Conservation (phyloP, 108 stramenopile species). For the Conticribra guillardii region DNA sequence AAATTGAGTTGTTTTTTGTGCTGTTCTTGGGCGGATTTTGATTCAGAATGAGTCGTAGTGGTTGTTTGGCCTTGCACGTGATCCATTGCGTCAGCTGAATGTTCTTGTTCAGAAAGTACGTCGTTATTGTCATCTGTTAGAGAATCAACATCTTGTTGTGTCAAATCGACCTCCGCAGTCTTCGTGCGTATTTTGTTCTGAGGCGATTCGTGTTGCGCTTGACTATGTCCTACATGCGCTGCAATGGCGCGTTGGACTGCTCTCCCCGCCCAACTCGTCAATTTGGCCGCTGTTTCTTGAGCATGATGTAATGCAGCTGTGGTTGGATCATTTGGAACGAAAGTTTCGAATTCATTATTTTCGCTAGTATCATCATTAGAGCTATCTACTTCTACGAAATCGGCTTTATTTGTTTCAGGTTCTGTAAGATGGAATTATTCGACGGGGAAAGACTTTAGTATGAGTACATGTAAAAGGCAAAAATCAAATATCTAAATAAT, state of each 20-base stretch:
- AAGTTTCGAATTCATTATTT: conserved; percentile 24
- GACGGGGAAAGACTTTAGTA: too few species aligned
- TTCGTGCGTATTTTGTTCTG: conserved; percentile 12
- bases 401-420: background rate
- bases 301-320: conserved; percentile 76
- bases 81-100: conserved; percentile 11
- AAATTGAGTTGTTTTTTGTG: conserved; percentile 6
- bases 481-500: too few species aligned
- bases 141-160: background rate
- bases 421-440: too few species aligned
- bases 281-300: conserved; percentile 76
- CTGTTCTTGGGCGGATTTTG: conserved; percentile 14
- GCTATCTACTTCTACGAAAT: background rate
- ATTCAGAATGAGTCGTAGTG: too few species aligned
- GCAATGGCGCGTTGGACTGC: conserved; percentile 89
- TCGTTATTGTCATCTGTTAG: conserved; percentile 23
- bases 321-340: conserved; percentile 38
- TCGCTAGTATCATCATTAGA: background rate
- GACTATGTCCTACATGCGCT: conserved; percentile 57
- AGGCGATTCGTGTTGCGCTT: conserved; percentile 23
- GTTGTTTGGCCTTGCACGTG: background rate
- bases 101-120: conserved; percentile 11
- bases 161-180: conserved; percentile 17
- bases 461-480: too few species aligned
- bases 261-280: conserved; percentile 93